These are phyloP conservation scores for Fusarium sublunatum DNA, from an alignment of 2,329 filamentous ascomycete genomes.

Conservation along the genomic window DNA sequence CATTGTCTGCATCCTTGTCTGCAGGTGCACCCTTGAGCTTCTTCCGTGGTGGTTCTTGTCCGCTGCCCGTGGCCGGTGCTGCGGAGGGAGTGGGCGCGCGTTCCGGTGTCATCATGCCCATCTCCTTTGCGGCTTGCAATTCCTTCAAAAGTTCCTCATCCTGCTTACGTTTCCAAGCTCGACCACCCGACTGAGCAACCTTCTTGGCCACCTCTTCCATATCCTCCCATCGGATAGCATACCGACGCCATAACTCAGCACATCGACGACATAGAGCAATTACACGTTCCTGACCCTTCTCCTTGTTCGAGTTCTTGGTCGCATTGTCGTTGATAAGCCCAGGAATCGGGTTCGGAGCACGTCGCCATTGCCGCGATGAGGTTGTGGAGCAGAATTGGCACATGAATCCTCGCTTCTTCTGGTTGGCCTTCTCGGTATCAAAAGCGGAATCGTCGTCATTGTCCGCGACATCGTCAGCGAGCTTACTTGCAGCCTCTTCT, in stretches of 20 bases:
- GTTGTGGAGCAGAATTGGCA: slow-evolving; percentile 93
- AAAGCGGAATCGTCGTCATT: slow-evolving; percentile 96
- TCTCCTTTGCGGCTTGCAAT: slow-evolving; percentile 72
- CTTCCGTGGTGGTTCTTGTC: slow-evolving; percentile 70
- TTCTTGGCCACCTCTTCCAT: slow-evolving; percentile 92
- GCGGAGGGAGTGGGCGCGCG: slow-evolving; percentile 53
- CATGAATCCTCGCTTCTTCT: slow-evolving; percentile 84
- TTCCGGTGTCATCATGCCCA: slow-evolving; percentile 58
- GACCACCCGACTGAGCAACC: slow-evolving; percentile 79
- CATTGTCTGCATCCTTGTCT: slow-evolving; percentile 63
- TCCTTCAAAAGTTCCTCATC: slow-evolving; percentile 91
- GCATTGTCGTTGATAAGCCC: slow-evolving; percentile 74
- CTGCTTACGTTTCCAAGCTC: slow-evolving; percentile 86
- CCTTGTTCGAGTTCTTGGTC: slow-evolving; percentile 71
- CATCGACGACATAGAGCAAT: slow-evolving; percentile 90
- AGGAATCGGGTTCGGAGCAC: slow-evolving; percentile 81
- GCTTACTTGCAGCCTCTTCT: slow-evolving; percentile 76
- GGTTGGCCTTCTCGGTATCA: slow-evolving; percentile 83
- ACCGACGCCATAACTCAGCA: slow-evolving; percentile 93
- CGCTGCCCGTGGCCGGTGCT: slow-evolving; percentile 40
- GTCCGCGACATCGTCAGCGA: slow-evolving; percentile 93
- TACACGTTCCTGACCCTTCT: slow-evolving; percentile 79
- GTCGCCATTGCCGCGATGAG: slow-evolving; percentile 87
- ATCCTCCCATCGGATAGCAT: slow-evolving; percentile 95
- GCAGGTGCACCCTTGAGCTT: slow-evolving; percentile 67